Evolutionary conservation across 169 alveolate species (phyloP), one percentile per base, ranked within the genome.

Genomic region (Plasmodium gallinaceum): DNA sequence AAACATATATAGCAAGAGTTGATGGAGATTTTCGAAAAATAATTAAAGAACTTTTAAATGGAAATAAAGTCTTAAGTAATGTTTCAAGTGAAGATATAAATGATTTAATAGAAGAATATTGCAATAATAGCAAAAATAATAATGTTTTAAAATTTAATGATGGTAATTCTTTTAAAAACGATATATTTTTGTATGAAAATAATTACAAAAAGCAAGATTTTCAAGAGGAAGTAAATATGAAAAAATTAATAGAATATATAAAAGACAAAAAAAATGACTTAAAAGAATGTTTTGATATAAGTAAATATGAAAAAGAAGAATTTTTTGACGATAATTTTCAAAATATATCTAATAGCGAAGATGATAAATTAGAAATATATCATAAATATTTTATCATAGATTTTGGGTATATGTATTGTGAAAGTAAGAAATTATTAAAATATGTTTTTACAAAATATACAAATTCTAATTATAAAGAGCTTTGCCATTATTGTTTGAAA

Each of bases 1-100:
- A 94, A 80, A 88, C 93, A 5, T 94, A 94, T 54, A 64, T 94
- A 0, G 93, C 96, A 22, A 73, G 96, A 39, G 96, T 94, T 2
- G 88, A 73, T 9, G 96, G 96, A n/a, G 94, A 94, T 37, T 94
- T 94, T 64, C 60, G 93, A 60, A 14, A 9, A 12, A 68, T 92
- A 7, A 57, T 91, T 39, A 68, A 46, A 39, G 88, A 62, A 7
- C 37, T 68, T 14, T 22, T 45, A 46, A 20, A 86, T 10, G 65
- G 66, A 18, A 64, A 75, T 22, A 68, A 83, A 4, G 39, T 32
- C 39, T 2, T 32, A 32, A 32, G 4, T 32, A 32, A 32, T 32
- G 4, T 32, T 32, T 32, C 39, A 32, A 32, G 39, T 10, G 18
- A 26, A 9, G 1, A 66, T 32, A 10, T 42, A 62, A 52, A 86